phyloP scores from a whole-genome alignment of 768 basidiomycete species.

The Macrolepiota albuminosa region DNA sequence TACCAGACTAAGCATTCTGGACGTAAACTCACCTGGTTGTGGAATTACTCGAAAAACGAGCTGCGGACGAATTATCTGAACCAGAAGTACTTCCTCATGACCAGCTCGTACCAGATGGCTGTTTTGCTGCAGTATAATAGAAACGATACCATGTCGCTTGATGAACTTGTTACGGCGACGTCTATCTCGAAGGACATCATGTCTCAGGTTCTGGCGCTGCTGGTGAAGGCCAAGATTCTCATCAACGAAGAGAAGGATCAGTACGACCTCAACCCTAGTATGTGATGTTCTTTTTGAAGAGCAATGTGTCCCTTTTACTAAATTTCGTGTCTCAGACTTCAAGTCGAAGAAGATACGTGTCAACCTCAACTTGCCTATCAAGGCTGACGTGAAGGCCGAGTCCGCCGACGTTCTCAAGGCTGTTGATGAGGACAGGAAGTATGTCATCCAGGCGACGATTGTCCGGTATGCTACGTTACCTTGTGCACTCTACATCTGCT shows the following conservation, averaged over 20 bases:
- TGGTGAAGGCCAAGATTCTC: conserved; percentile 88
- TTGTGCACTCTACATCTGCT: background rate
- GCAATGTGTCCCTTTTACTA: conserved; percentile 1
- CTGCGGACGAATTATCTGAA: conserved; percentile 90
- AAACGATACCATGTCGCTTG: conserved; percentile 79
- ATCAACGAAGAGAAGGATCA: conserved; percentile 85
- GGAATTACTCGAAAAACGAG: conserved; percentile 99
- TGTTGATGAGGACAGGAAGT: conserved; percentile 97
- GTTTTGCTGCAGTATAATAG: conserved; percentile 93
- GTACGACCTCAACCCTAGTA: conserved; percentile 86
- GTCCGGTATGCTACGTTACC: conserved; percentile 50
- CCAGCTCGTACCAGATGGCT: conserved; percentile 96
- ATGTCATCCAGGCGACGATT: conserved; percentile 93
- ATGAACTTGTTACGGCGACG: conserved; percentile 79
- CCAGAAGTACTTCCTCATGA: conserved; percentile 97
- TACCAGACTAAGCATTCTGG: conserved; percentile 95
- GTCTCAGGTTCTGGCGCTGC: conserved; percentile 62
- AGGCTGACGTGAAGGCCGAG: conserved; percentile 93
- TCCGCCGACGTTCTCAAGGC: conserved; percentile 88
- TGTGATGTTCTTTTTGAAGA: conserved; percentile 11
- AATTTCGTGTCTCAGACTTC: conserved; percentile 52
- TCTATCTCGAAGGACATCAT: conserved; percentile 78
- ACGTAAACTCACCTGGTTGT: conserved; percentile 95
- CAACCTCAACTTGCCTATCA: conserved; percentile 89
- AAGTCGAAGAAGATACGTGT: conserved; percentile 96